These are phyloP conservation scores for Piper longum DNA, from an alignment of 164 flowering plant species.

Conservation along the genomic window DNA sequence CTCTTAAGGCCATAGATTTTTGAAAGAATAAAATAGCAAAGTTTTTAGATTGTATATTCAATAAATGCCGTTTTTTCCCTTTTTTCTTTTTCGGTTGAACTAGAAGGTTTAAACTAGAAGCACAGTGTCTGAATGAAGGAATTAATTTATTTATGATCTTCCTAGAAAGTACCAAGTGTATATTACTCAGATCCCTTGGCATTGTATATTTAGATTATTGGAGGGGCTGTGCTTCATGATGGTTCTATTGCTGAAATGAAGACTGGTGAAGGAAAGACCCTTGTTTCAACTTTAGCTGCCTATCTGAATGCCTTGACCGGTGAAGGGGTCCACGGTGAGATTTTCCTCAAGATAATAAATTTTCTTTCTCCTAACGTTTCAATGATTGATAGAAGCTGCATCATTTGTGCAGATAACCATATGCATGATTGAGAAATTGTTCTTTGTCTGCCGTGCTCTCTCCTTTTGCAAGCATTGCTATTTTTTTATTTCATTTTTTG, in stretches of 20 bases:
- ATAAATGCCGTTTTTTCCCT: no score
- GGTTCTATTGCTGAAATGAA: constrained; percentile 99
- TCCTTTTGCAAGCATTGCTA: no score
- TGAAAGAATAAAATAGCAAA: no score
- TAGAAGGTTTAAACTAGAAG: no score
- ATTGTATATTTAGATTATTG: constrained; percentile 48
- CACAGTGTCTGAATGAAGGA: no score
- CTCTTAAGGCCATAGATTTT: no score
- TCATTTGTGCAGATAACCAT: not conserved
- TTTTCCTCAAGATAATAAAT: no score
- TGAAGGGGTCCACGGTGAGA: constrained; percentile 85
- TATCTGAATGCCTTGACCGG: constrained; percentile 94
- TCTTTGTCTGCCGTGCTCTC: no score
- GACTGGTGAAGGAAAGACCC: constrained; percentile 97
- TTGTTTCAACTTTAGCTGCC: constrained; percentile 93
- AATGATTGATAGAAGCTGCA: not conserved
- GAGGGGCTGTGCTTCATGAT: constrained; percentile 98
- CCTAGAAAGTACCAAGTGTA: not conserved
- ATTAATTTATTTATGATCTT: no score
- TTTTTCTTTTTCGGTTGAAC: no score
- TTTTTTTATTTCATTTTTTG: no score
- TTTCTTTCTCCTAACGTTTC: not conserved
- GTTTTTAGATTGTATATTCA: no score
- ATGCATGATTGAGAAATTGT: not conserved
- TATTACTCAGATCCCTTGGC: constrained; percentile 1